Conservation (phyloP, 805 yeast species). For the Candida broadrunensis region DNA sequence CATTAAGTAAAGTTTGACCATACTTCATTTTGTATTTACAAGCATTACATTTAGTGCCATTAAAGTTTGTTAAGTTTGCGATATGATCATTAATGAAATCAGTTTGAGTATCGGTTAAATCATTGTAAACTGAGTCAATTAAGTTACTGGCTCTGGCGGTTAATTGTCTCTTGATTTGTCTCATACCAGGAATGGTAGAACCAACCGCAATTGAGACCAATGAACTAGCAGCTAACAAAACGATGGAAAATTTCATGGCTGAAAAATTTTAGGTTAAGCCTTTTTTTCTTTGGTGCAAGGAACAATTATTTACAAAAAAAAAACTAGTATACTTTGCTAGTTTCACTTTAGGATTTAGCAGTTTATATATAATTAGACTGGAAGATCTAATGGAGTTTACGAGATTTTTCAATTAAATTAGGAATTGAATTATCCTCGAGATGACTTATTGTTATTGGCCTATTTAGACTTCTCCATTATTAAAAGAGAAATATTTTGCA, state of each 20-base stretch:
- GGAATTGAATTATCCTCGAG: too few relatives aligned
- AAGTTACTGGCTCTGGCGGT: conserved; percentile 16
- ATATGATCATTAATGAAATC: conserved; percentile 29
- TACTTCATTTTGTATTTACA: conserved; percentile 35
- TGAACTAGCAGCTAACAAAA: neutral
- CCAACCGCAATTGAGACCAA: conserved; percentile 1
- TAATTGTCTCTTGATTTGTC: conserved; percentile 19
- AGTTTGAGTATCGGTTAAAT: conserved; percentile 19
- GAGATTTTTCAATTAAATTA: too few relatives aligned
- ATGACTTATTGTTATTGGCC: too few relatives aligned
- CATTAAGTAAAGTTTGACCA: conserved; percentile 22
- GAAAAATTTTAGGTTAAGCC: neutral
- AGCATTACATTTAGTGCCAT: conserved; percentile 31
- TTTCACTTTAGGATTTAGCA: too few relatives aligned
- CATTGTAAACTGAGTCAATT: conserved; percentile 23
- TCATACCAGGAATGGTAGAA: conserved; percentile 22
- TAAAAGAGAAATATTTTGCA: too few relatives aligned
- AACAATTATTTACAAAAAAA: too few relatives aligned
- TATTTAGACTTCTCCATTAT: too few relatives aligned
- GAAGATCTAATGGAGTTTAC: too few relatives aligned
- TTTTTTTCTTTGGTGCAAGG: too few relatives aligned
- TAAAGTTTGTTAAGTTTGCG: conserved; percentile 22
- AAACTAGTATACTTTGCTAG: too few relatives aligned
- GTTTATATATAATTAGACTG: too few relatives aligned
- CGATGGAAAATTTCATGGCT: neutral